Conservation (phyloP, 2,329 filamentous ascomycete species). For the Verticillium isaacii region DNA sequence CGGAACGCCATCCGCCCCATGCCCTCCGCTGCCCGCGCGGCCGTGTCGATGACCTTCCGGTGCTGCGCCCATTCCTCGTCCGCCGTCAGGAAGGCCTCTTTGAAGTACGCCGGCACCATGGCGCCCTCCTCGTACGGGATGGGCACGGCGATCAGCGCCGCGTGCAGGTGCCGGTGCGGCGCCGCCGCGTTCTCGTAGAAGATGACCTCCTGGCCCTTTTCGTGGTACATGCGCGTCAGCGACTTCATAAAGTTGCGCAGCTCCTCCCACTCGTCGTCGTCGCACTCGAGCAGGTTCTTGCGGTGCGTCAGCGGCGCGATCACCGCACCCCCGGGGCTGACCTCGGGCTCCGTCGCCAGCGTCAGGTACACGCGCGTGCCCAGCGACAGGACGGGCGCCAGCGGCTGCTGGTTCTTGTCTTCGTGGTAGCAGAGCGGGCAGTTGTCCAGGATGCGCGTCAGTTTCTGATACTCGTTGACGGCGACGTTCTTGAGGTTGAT, state of each 20-base stretch:
- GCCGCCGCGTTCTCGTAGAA: constrained; percentile 97
- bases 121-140: constrained; percentile 89
- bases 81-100: constrained; percentile 80
- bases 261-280: constrained; percentile 99
- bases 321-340: constrained; percentile 76
- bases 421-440: constrained; percentile 94
- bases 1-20: constrained; percentile 80
- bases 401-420: constrained; percentile 65
- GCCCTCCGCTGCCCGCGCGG: constrained; percentile 57
- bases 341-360: constrained; percentile 81
- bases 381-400: constrained; percentile 81
- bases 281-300: constrained; percentile 89
- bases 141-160: constrained; percentile 79
- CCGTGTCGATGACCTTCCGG: constrained; percentile 88
- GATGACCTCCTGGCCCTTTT: constrained; percentile 84
- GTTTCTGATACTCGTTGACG: constrained; percentile 83
- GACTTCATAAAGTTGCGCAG: constrained; percentile 99
- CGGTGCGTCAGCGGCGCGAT: constrained; percentile 87
- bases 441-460: constrained; percentile 77
- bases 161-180: constrained; percentile 74
- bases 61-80: constrained; percentile 97
- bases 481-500: constrained; percentile 83
- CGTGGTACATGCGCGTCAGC: constrained; percentile 88
- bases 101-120: constrained; percentile 90
- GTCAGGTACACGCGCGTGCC: constrained; percentile 85